phyloP scores from a whole-genome alignment of 202 grass and related monocot genomes.

The Saccharum hybrid region DNA sequence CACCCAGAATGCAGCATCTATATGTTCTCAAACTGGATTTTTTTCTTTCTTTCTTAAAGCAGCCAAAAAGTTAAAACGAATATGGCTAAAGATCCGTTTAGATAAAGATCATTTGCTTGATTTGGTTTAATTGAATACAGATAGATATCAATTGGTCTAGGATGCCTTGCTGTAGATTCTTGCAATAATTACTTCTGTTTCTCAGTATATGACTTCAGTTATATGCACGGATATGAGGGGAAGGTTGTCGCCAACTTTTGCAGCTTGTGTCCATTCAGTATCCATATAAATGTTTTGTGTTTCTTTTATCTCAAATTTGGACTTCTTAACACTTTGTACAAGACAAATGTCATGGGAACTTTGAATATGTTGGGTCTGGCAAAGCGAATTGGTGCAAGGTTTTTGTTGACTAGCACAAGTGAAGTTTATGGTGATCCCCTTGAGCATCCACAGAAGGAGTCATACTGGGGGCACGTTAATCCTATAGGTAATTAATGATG shows the following conservation, averaged over 20 bases:
- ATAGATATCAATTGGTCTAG: not conserved
- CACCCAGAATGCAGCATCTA: not conserved
- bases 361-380: conserved; percentile 91
- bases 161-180: not conserved
- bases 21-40: not conserved
- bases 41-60: not conserved
- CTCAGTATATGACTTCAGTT: not conserved
- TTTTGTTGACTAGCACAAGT: conserved; percentile 84
- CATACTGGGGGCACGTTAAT: conserved; percentile 91
- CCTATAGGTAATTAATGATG: conserved; percentile 64
- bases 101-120: conserved; percentile 5
- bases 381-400: conserved; percentile 84
- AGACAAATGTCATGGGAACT: conserved; percentile 97
- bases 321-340: conserved; percentile 61
- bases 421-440: conserved; percentile 93
- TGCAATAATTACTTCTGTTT: not conserved
- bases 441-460: conserved; percentile 87
- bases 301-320: conserved; percentile 17
- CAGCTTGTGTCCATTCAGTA: not conserved
- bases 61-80: not conserved
- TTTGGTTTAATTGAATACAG: conserved; percentile 8
- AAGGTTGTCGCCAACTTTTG: not conserved
- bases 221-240: not conserved
- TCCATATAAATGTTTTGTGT: not conserved
- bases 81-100: not conserved